These are phyloP conservation scores for Juglanconis oblonga DNA, from an alignment of 2,329 filamentous ascomycete genomes.

Conservation along the genomic window DNA sequence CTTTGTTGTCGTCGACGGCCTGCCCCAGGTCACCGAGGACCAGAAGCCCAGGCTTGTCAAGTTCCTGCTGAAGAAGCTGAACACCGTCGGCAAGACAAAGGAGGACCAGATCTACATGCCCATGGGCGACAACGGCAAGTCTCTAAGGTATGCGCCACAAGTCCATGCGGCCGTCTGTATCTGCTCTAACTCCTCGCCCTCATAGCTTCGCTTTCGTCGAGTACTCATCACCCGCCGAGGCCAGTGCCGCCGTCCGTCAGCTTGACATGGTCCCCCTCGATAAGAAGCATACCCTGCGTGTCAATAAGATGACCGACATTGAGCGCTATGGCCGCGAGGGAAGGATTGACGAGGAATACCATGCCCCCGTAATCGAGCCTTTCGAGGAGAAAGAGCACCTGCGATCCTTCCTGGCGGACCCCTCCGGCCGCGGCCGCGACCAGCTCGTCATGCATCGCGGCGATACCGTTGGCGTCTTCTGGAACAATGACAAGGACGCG, in stretches of 20 bases:
- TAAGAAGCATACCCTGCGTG: constrained; percentile 91
- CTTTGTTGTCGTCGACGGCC: constrained; percentile 93
- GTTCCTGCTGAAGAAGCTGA: constrained; percentile 92
- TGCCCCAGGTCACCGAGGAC: constrained; percentile 84
- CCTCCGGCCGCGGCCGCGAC: constrained; percentile 75
- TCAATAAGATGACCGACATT: constrained; percentile 98
- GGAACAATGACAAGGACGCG: constrained; percentile 93
- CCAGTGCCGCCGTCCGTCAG: constrained; percentile 81
- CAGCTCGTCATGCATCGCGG: constrained; percentile 94
- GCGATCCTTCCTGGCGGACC: constrained; percentile 87
- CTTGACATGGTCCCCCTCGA: constrained; percentile 86
- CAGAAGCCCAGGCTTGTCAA: constrained; percentile 94
- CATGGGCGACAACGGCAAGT: constrained; percentile 80
- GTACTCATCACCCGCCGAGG: constrained; percentile 87
- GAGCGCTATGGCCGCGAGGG: constrained; percentile 95
- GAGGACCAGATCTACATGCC: constrained; percentile 95
- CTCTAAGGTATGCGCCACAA: constrained; percentile 66
- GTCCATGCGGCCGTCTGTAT: not conserved
- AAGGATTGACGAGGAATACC: constrained; percentile 87
- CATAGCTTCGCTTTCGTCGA: constrained; percentile 93
- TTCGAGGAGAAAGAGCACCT: constrained; percentile 94
- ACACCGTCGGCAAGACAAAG: constrained; percentile 75
- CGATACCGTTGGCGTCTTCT: constrained; percentile 91
- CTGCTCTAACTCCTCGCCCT: constrained; percentile 4
- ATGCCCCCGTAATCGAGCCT: constrained; percentile 73